A percentile compares a stretch with the other conserved stretches of the same genome.
phyloP scores from a whole-genome alignment of 176 grass and related monocot species.

The Carex pumila region DNA sequence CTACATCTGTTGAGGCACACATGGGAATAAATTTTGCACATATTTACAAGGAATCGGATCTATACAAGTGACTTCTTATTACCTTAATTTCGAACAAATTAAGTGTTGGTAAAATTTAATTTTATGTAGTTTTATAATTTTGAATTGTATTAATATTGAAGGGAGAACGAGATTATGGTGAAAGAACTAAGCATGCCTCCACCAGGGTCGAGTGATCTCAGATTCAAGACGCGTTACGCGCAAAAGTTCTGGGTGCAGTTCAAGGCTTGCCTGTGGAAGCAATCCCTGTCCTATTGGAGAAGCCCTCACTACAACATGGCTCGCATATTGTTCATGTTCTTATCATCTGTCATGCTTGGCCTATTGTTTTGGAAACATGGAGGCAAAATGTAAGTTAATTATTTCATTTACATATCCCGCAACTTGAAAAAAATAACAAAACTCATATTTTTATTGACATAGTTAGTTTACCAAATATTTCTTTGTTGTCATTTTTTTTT shows the following conservation, averaged over 20 bases:
- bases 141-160: conserved; percentile 19
- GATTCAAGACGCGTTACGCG: conserved; percentile 45
- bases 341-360: conserved; percentile 18
- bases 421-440: background rate
- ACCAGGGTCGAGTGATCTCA: conserved; percentile 34
- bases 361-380: conserved; percentile 52
- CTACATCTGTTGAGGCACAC: conserved; percentile 46
- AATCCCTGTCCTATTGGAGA: conserved; percentile 73
- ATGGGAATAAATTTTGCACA: conserved; percentile 51
- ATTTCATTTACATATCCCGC: background rate
- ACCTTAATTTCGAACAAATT: background rate
- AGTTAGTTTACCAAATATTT: background rate
- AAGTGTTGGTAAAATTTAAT: background rate
- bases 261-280: conserved; percentile 83
- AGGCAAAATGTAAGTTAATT: conserved; percentile 41
- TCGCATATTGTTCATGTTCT: conserved; percentile 33
- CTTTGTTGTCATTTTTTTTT: background rate
- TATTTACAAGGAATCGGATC: conserved; percentile 48
- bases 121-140: background rate
- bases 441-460: background rate
- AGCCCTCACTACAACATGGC: conserved; percentile 64
- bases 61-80: conserved; percentile 32
- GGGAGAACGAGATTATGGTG: conserved; percentile 45
- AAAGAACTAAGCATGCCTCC: conserved; percentile 33
- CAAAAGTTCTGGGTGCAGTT: conserved; percentile 52